These are phyloP conservation scores for Ananas comosus DNA, from an alignment of 176 grass and related monocot species.

Conservation along the genomic window DNA sequence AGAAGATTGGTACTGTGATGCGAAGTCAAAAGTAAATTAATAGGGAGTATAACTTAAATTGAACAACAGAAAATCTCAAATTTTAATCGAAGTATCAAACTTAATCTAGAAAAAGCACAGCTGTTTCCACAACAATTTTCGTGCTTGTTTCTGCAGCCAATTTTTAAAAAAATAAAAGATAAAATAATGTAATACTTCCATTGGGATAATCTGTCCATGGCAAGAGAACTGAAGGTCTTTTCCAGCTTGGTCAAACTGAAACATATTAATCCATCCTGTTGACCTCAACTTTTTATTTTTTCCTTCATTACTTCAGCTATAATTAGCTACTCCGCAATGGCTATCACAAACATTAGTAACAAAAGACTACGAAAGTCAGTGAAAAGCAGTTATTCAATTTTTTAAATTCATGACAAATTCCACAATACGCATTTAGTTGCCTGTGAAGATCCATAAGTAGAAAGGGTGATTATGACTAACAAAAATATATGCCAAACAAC, in stretches of 20 bases:
- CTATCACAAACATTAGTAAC: too few species aligned
- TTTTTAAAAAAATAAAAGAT: neutral
- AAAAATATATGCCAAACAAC: too few species aligned
- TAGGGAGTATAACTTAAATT: neutral
- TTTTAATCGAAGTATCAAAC: neutral
- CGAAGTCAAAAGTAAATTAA: neutral
- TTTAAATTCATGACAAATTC: too few species aligned
- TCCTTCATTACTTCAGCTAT: too few species aligned
- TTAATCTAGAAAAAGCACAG: neutral
- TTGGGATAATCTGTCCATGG: neutral
- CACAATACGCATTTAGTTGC: too few species aligned
- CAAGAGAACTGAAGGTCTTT: neutral
- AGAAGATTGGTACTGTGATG: neutral
- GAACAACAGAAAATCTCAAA: neutral
- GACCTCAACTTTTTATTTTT: too few species aligned
- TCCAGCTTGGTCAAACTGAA: neutral
- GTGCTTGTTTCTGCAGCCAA: neutral
- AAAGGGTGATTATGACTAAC: too few species aligned
- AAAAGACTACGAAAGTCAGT: too few species aligned
- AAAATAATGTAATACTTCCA: neutral
- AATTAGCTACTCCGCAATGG: too few species aligned
- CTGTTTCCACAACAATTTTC: neutral
- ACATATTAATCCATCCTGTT: too few species aligned
- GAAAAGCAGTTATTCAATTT: too few species aligned
- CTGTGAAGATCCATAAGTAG: too few species aligned